phyloP scores from a whole-genome alignment of 805 yeast genomes.

The Barnettozyma sucrosica region DNA sequence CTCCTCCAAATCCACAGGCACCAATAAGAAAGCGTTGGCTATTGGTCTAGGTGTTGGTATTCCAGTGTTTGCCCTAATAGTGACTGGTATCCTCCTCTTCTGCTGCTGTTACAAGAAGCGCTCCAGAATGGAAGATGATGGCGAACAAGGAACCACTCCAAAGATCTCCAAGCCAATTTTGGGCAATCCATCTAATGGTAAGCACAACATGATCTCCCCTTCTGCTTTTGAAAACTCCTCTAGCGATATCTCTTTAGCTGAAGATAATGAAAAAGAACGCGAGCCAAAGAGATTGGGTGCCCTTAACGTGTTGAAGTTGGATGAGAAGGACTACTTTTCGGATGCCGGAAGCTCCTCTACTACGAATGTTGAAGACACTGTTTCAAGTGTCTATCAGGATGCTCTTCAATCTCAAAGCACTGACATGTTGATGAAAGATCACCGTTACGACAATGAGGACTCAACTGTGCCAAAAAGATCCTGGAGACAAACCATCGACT shows the following conservation, averaged over 20 bases:
- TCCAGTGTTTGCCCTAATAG: conserved; percentile 50
- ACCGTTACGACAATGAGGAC: conserved; percentile 3
- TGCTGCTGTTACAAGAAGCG: conserved; percentile 51
- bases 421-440: conserved; percentile 31
- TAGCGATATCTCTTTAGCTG: conserved; percentile 29
- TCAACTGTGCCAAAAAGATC: conserved; percentile 38
- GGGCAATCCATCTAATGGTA: conserved; percentile 32
- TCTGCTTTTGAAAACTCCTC: conserved; percentile 19
- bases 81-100: conserved; percentile 44
- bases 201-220: conserved; percentile 26
- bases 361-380: conserved; percentile 40
- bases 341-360: conserved; percentile 43
- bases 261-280: conserved; percentile 23
- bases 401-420: conserved; percentile 34
- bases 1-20: conserved; percentile 7
- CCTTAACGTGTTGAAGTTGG: conserved; percentile 46
- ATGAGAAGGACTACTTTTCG: conserved; percentile 29
- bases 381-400: conserved; percentile 32
- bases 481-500: conserved; percentile 46
- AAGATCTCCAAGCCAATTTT: conserved; percentile 36
- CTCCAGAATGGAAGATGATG: conserved; percentile 26
- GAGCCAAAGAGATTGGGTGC: conserved; percentile 39
- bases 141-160: conserved; percentile 26
- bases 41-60: conserved; percentile 88
- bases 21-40: conserved; percentile 55